Evolutionary conservation across 2,329 filamentous ascomycete species (phyloP).

Genomic region (Arthroderma sp.): DNA sequence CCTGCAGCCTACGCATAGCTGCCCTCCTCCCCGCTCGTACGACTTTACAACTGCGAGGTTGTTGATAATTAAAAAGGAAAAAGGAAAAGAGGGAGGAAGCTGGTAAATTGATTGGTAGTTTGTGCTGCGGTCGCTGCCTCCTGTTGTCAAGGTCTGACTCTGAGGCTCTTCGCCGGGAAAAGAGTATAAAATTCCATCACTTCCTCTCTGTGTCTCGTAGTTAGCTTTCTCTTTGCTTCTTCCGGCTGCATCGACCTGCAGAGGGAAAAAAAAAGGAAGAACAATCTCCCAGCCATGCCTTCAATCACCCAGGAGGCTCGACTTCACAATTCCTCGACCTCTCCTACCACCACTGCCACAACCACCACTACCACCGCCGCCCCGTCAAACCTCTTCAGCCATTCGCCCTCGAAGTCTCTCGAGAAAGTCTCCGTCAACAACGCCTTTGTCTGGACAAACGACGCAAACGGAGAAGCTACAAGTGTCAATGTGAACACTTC

Average conservation of each 20-base stretch:
- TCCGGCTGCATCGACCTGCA: too few species aligned
- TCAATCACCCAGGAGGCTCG: constrained; percentile 7
- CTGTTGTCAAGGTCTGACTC: not conserved
- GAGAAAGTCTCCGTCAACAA: constrained; percentile 33
- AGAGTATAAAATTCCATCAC: too few species aligned
- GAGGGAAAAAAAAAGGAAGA: not conserved
- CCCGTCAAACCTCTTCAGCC: constrained; percentile 26
- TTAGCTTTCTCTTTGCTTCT: too few species aligned
- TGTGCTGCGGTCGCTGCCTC: not conserved
- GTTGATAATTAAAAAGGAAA: not conserved
- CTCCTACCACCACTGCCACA: constrained; percentile 26
- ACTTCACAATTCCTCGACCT: constrained; percentile 4
- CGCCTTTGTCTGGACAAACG: constrained; percentile 35
- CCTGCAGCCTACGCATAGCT: not conserved
- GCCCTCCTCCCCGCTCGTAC: not conserved
- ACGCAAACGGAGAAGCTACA: constrained; percentile 28
- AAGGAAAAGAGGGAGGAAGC: constrained; percentile 2
- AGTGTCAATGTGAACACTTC: constrained; percentile 23
- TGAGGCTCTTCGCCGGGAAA: too few species aligned
- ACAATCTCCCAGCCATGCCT: not conserved
- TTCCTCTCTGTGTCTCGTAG: too few species aligned
- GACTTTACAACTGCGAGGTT: not conserved
- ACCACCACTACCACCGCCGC: constrained; percentile 21
- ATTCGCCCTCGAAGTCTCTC: constrained; percentile 28
- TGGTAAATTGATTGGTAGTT: constrained; percentile 2